Conservation (phyloP, 2,329 filamentous ascomycete species). For the Colletotrichum costaricense region DNA sequence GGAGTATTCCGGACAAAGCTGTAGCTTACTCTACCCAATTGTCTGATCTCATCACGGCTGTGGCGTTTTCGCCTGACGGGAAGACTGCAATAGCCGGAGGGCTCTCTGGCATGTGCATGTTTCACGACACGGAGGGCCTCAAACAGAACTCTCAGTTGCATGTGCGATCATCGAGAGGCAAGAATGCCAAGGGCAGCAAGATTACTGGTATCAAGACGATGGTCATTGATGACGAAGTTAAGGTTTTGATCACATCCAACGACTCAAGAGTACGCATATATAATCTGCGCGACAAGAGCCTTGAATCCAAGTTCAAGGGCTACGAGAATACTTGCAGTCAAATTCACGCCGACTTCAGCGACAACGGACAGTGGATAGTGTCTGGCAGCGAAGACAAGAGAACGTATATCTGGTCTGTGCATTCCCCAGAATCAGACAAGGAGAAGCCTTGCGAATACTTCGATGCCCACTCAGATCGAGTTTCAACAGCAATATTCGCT, state of each 20-base stretch:
- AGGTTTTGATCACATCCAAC: slow-evolving; percentile 92
- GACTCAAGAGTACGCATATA: slow-evolving; percentile 94
- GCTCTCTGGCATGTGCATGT: slow-evolving; percentile 84
- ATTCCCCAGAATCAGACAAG: slow-evolving; percentile 68
- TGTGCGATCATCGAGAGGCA: slow-evolving; percentile 90
- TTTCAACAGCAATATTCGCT: slow-evolving; percentile 89
- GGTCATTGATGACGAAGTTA: slow-evolving; percentile 74
- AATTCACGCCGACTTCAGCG: slow-evolving; percentile 89
- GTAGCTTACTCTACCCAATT: slow-evolving; percentile 84
- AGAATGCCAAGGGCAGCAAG: slow-evolving; percentile 96
- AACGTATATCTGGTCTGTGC: slow-evolving; percentile 90
- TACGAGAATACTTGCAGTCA: slow-evolving; percentile 92
- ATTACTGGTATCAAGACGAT: slow-evolving; percentile 93
- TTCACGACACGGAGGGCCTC: slow-evolving; percentile 92
- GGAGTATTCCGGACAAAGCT: slow-evolving; percentile 97
- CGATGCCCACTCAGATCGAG: slow-evolving; percentile 88
- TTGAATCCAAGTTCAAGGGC: slow-evolving; percentile 92
- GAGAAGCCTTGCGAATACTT: slow-evolving; percentile 92
- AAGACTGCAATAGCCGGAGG: slow-evolving; percentile 90
- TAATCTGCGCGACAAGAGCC: slow-evolving; percentile 83
- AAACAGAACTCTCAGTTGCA: slow-evolving; percentile 88
- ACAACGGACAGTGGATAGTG: slow-evolving; percentile 87
- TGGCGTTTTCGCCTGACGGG: slow-evolving; percentile 93
- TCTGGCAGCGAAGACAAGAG: slow-evolving; percentile 93
- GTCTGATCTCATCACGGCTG: slow-evolving; percentile 91